phyloP scores from a whole-genome alignment of 208 protist genomes.

The Wallacemonas sp. region DNA sequence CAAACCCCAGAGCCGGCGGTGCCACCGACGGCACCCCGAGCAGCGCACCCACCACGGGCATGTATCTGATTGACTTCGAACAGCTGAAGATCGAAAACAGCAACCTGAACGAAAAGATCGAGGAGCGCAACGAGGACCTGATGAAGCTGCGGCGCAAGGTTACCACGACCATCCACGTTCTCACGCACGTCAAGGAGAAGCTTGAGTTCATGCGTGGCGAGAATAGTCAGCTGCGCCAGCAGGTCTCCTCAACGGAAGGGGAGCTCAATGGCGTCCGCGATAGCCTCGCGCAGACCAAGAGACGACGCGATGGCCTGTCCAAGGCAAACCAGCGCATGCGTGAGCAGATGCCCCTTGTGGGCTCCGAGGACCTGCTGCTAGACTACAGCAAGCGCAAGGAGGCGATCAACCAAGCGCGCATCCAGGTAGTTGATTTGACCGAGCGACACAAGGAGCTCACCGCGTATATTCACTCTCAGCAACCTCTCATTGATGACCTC shows the following conservation, averaged over 20 bases:
- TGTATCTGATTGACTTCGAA: constrained; percentile 99
- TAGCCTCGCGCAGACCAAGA: constrained; percentile 91
- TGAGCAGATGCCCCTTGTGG: constrained; percentile 93
- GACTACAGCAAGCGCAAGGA: constrained; percentile 95
- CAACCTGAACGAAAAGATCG: constrained; percentile 98
- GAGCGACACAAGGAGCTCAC: constrained; percentile 75
- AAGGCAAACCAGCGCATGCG: constrained; percentile 89
- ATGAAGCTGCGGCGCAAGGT: constrained; percentile 95
- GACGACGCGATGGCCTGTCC: constrained; percentile 85
- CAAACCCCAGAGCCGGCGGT: constrained; percentile 22
- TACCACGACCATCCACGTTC: constrained; percentile 96
- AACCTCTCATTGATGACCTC: constrained; percentile 57
- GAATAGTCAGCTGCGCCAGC: constrained; percentile 84
- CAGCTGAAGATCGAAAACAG: constrained; percentile 99
- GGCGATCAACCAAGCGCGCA: constrained; percentile 65
- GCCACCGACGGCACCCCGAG: constrained; percentile 17
- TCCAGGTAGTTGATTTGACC: constrained; percentile 77
- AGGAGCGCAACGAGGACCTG: constrained; percentile 98
- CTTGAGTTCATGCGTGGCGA: constrained; percentile 95
- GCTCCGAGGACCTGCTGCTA: constrained; percentile 91
- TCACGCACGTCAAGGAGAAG: constrained; percentile 99
- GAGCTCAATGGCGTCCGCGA: constrained; percentile 86
- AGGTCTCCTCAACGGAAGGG: constrained; percentile 91
- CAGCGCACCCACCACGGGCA: constrained; percentile 73
- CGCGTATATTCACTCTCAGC: constrained; percentile 51